phyloP scores from a whole-genome alignment of 768 basidiomycete species.

The Hortiboletus flavorubellus region DNA sequence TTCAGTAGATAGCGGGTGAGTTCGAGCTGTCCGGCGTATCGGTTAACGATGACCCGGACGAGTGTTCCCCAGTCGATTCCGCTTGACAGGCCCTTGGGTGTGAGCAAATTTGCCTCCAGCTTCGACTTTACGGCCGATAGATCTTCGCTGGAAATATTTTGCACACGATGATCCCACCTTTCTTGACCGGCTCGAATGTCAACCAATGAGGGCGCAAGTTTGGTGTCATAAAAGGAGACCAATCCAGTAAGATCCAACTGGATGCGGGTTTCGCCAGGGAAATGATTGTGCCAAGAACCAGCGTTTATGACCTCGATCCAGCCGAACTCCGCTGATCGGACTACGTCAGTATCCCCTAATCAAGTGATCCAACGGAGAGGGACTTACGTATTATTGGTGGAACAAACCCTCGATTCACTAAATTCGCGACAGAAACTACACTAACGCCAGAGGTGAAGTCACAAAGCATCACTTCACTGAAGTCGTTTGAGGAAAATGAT shows the following conservation, averaged over 20 bases:
- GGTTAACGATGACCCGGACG: constrained; percentile 27
- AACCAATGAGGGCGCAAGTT: constrained; percentile 31
- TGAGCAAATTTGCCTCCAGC: constrained; percentile 3
- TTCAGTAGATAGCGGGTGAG: constrained; percentile 22
- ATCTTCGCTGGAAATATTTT: constrained; percentile 26
- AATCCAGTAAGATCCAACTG: constrained; percentile 32
- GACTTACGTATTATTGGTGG: not conserved
- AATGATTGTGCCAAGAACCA: constrained; percentile 33
- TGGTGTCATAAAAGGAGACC: constrained; percentile 37
- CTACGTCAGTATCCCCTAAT: not conserved
- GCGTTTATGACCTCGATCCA: constrained; percentile 10
- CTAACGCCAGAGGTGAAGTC: constrained; percentile 29
- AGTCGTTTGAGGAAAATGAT: not conserved
- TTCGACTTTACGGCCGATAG: constrained; percentile 1
- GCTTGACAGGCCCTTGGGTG: constrained; percentile 18
- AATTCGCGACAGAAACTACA: constrained; percentile 19
- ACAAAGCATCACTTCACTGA: constrained; percentile 38
- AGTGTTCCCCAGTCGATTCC: constrained; percentile 36
- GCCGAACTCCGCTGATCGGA: not conserved
- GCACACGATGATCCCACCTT: constrained; percentile 32
- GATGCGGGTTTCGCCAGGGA: constrained; percentile 36
- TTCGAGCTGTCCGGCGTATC: constrained; percentile 32
- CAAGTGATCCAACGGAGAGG: not conserved
- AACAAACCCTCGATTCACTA: not conserved
- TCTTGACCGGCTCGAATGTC: constrained; percentile 20